These are phyloP conservation scores for Arabidopsis suecica DNA, from an alignment of 345 rosid genomes.

Conservation along the genomic window DNA sequence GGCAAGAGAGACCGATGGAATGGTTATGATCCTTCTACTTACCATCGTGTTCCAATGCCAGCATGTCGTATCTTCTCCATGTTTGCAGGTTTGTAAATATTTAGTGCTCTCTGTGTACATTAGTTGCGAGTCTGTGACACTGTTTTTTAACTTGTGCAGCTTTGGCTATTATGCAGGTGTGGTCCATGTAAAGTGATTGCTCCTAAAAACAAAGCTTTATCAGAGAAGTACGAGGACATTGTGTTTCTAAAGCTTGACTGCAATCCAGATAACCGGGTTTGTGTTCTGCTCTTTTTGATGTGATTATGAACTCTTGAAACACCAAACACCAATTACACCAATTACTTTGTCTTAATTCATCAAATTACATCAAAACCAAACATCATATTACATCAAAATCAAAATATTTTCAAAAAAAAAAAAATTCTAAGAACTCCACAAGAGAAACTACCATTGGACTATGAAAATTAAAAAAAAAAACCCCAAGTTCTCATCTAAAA, in stretches of 20 bases:
- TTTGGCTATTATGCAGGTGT: conserved; percentile 90
- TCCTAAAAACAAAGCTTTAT: conserved; percentile 75
- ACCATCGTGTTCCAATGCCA: conserved; percentile 95
- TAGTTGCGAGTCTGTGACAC: conserved; percentile 31
- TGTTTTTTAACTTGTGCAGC: conserved; percentile 59
- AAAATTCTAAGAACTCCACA: no score
- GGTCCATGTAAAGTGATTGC: conserved; percentile 98
- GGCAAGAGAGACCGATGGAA: no score
- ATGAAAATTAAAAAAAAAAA: no score
- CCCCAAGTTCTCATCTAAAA: no score
- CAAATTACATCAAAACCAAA: no score
- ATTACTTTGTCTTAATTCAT: no score
- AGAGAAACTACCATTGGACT: no score
- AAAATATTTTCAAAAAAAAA: no score
- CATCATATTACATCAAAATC: no score
- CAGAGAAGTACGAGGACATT: conserved; percentile 80
- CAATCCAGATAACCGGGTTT: conserved; percentile 87
- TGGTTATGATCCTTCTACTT: no score
- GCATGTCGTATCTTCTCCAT: conserved; percentile 97
- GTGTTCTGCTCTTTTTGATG: conserved; percentile 25
- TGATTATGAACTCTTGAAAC: no score
- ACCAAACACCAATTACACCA: no score
- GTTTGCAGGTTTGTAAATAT: conserved; percentile 75
- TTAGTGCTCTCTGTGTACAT: conserved; percentile 19
- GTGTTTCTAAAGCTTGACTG: conserved; percentile 95